phyloP scores from a whole-genome alignment of 768 basidiomycete genomes.

The Kwoniella dendrophila region DNA sequence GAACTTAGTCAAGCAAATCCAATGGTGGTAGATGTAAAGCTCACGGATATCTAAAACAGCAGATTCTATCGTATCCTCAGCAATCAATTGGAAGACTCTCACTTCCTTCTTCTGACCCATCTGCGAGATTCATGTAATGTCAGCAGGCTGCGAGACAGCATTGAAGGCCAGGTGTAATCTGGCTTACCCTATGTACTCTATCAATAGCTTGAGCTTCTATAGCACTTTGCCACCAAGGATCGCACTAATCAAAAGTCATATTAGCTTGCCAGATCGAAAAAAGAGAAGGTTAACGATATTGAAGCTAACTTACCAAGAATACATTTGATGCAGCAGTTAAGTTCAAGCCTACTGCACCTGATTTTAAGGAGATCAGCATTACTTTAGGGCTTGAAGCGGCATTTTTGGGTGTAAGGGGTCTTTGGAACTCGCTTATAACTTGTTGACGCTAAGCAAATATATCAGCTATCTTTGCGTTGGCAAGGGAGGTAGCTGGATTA shows the following conservation, averaged over 20 bases:
- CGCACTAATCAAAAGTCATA: slow-evolving; percentile 31
- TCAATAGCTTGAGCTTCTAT: slow-evolving; percentile 51
- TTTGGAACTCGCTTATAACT: slow-evolving; percentile 67
- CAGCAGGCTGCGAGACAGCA: not conserved
- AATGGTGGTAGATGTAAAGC: no score
- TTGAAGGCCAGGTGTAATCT: not conserved
- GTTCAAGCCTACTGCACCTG: slow-evolving; percentile 82
- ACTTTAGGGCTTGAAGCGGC: slow-evolving; percentile 65
- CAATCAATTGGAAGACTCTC: slow-evolving; percentile 85
- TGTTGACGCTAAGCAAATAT: slow-evolving; percentile 64
- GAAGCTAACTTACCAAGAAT: slow-evolving; percentile 48
- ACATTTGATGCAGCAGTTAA: slow-evolving; percentile 85
- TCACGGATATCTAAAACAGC: slow-evolving; percentile 79
- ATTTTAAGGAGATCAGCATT: slow-evolving; percentile 84
- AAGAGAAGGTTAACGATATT: not conserved
- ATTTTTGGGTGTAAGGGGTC: slow-evolving; percentile 28
- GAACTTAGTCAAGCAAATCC: not conserved
- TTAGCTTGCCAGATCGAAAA: not conserved
- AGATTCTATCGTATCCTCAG: slow-evolving; percentile 83
- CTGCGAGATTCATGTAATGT: slow-evolving; percentile 44
- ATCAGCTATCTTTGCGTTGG: not conserved
- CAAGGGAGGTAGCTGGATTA: not conserved
- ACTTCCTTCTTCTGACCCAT: slow-evolving; percentile 83
- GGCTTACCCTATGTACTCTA: slow-evolving; percentile 40
- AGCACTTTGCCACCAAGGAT: slow-evolving; percentile 53